A percentile compares a stretch with the other conserved stretches of the same genome.
Conservation (phyloP, 78 protist genomes). For the Paratrimastix pyriformis region DNA sequence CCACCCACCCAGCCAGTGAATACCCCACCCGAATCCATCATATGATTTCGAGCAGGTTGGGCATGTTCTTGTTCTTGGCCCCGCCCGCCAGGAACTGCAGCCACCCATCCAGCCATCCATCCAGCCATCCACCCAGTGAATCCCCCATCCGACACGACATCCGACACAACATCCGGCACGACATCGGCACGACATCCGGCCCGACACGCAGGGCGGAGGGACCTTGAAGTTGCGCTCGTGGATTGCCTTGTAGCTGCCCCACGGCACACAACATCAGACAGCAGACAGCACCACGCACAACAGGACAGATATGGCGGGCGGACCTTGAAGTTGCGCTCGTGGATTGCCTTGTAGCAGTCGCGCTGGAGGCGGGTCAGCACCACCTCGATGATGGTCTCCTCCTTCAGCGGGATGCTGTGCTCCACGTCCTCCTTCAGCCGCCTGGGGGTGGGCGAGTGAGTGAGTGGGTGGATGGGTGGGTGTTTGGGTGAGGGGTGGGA, state of each 20-base stretch:
- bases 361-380: constrained; percentile 79
- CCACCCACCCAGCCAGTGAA: not conserved
- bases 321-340: constrained; percentile 53
- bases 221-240: constrained; percentile 54
- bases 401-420: constrained; percentile 64
- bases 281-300: not conserved
- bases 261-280: constrained; percentile 59
- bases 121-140: not conserved
- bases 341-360: constrained; percentile 79
- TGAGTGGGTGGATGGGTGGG: too few species aligned
- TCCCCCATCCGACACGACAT: not conserved
- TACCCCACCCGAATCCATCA: not conserved
- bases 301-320: not conserved
- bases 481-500: too few species aligned
- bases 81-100: constrained; percentile 1
- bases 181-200: not conserved
- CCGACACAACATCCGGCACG: not conserved
- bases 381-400: constrained; percentile 65
- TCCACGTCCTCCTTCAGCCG: constrained; percentile 81
- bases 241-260: constrained; percentile 80
- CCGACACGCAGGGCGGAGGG: not conserved
- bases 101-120: too few species aligned
- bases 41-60: constrained; percentile 62
- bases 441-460: too few species aligned
- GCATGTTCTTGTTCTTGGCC: constrained; percentile 35